phyloP scores from a whole-genome alignment of 805 yeast species.

The Candida nanaspora region DNA sequence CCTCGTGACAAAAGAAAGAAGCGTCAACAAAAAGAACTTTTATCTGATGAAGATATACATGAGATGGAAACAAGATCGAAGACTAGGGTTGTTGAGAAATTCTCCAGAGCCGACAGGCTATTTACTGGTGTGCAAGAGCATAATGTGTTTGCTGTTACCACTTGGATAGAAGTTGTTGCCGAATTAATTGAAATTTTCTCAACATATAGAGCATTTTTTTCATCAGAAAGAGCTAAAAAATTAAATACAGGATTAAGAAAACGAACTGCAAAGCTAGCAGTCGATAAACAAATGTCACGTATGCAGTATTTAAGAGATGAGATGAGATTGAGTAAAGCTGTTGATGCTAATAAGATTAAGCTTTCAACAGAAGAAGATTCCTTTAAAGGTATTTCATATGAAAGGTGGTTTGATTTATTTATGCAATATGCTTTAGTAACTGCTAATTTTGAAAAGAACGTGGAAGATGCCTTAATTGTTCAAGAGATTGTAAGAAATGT shows the following conservation, averaged over 20 bases:
- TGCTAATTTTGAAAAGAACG: constrained; percentile 46
- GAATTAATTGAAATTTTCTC: constrained; percentile 80
- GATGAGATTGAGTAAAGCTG: constrained; percentile 27
- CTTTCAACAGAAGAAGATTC: not conserved
- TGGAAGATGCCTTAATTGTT: constrained; percentile 60
- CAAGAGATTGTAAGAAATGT: constrained; percentile 71
- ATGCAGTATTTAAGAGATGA: constrained; percentile 60
- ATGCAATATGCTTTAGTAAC: constrained; percentile 70
- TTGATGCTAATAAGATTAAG: constrained; percentile 14
- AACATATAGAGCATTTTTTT: constrained; percentile 70
- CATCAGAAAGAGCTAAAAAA: constrained; percentile 61
- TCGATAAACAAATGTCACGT: constrained; percentile 69
- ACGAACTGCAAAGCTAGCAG: constrained; percentile 50
- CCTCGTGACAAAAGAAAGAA: constrained; percentile 18
- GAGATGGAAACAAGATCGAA: constrained; percentile 24
- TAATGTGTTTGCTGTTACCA: constrained; percentile 52
- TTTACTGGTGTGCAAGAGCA: constrained; percentile 12
- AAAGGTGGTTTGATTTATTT: constrained; percentile 79
- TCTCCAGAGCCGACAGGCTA: constrained; percentile 42
- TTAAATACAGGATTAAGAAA: constrained; percentile 66
- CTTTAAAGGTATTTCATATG: constrained; percentile 60
- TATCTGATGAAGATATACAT: constrained; percentile 19
- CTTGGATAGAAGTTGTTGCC: constrained; percentile 81
- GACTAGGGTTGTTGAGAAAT: constrained; percentile 36
- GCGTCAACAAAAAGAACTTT: constrained; percentile 12